A percentile compares a stretch with the other conserved stretches of the same genome.
These are phyloP conservation scores for Globisporangium cylindrosporum DNA, from an alignment of 352 stramenopile species.

Conservation along the genomic window DNA sequence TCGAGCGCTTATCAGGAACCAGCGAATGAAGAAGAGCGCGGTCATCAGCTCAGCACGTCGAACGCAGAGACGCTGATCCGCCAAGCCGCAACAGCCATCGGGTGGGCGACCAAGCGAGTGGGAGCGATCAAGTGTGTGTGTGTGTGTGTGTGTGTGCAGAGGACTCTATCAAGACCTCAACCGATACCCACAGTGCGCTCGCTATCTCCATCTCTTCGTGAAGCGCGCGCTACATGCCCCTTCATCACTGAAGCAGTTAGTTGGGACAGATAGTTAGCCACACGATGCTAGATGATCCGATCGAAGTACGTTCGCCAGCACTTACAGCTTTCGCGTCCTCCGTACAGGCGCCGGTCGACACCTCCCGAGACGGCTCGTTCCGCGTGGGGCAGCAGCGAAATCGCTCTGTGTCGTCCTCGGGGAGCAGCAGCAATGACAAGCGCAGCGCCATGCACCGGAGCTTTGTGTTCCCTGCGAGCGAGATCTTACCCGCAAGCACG, in stretches of 20 bases:
- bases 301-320: conserved; percentile 13
- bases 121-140: background rate
- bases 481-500: conserved; percentile 40
- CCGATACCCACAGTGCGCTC: background rate
- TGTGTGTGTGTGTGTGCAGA: no score
- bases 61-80: background rate
- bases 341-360: background rate
- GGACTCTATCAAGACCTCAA: background rate
- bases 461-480: conserved; percentile 37
- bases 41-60: background rate
- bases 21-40: background rate
- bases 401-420: conserved; percentile 20
- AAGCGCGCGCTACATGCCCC: conserved; percentile 3
- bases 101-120: background rate
- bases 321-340: background rate
- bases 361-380: conserved; percentile 7
- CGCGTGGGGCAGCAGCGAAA: conserved; percentile 13
- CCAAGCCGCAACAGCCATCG: background rate
- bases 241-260: conserved; percentile 9
- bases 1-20: background rate
- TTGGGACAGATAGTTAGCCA: background rate
- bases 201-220: background rate
- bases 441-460: conserved; percentile 34
- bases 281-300: conserved; percentile 14
- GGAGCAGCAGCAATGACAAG: conserved; percentile 27